Evolutionary conservation across 2,329 filamentous ascomycete genomes (phyloP).

Genomic region (Penicillium sp.): DNA sequence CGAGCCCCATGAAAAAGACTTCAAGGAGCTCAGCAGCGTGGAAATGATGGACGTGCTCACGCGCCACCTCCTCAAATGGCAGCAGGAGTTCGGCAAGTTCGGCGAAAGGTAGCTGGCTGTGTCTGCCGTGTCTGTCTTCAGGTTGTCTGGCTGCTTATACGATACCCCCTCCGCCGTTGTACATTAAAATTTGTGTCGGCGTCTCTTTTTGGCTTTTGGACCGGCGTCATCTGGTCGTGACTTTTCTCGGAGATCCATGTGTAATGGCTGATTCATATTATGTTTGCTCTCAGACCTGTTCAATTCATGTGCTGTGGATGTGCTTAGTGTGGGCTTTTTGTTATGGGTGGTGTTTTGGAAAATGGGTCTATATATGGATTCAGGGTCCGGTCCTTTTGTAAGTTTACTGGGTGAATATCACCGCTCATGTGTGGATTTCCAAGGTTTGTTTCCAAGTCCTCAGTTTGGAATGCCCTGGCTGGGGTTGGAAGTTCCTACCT

Average conservation of each 20-base stretch:
- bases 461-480: too few relatives aligned
- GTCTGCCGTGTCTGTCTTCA: conserved; percentile 7
- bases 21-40: conserved; percentile 69
- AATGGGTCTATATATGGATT: conserved; percentile 9
- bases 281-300: background rate
- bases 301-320: background rate
- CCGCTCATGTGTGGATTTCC: conserved; percentile 3
- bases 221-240: conserved; percentile 13
- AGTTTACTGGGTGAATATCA: conserved; percentile 12
- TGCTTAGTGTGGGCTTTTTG: background rate
- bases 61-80: conserved; percentile 77
- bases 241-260: background rate
- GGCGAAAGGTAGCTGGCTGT: conserved; percentile 44
- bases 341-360: conserved; percentile 8
- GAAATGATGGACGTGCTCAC: conserved; percentile 91
- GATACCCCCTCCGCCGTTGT: conserved; percentile 16
- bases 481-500: too few relatives aligned
- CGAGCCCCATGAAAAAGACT: conserved; percentile 49
- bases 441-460: too few relatives aligned
- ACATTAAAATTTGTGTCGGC: background rate
- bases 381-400: background rate
- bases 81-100: conserved; percentile 62
- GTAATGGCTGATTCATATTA: background rate
- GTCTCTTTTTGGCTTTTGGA: conserved; percentile 3
- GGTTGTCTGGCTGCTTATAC: conserved; percentile 15